Evolutionary conservation across 352 stramenopile genomes (phyloP), one percentile per base, ranked within the genome.

Genomic region (Globisporangium alternatum): DNA sequence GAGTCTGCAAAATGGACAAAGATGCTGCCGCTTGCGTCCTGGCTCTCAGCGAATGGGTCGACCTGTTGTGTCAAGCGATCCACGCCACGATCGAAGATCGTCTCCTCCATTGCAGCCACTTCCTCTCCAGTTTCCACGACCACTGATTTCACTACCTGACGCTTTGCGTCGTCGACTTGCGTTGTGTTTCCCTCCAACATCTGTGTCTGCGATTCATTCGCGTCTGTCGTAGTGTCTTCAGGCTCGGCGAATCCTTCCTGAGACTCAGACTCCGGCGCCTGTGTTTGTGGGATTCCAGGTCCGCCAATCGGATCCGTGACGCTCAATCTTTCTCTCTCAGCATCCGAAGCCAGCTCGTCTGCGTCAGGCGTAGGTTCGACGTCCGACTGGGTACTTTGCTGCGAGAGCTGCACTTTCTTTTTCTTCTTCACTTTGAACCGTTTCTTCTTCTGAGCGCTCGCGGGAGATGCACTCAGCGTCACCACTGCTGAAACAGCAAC

Each of bases 241-340:
- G 47, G 28, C 12, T 56, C 53, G n/a, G 19, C 28, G 10, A 66
- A 66, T 1, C 60, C 39, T 35, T 60, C 51, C 3, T 53, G 28
- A 8, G 51, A 60, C 19, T 66, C 60, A 8, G 51, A 60, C 19
- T 66, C 60, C 17, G 31, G 51, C 13, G 51, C 51, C 15, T 66
- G 60, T 8, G 60, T 66, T 44, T 66, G 60, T 25, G 60, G 51
- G 13, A 60, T 53, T 6, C 12, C n/a, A 4, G 12, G 28, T 0
- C 39, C 39, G 8, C 39, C 41, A 25, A 13, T 31, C 15, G 31
- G 8, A 21, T 66, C 41, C 3, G 15, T 10, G 19, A 56, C 21
- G 30, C 7, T 31, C 13, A 22, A 13, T 22, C 33, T 45, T 2
- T 31, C 58, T 17, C 39, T 19, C 7, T 31, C 25, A 9, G 30